Base-by-base conservation (phyloP, 1,284 basidiomycete genomes). In the Coriolopsis trogii region DNA sequence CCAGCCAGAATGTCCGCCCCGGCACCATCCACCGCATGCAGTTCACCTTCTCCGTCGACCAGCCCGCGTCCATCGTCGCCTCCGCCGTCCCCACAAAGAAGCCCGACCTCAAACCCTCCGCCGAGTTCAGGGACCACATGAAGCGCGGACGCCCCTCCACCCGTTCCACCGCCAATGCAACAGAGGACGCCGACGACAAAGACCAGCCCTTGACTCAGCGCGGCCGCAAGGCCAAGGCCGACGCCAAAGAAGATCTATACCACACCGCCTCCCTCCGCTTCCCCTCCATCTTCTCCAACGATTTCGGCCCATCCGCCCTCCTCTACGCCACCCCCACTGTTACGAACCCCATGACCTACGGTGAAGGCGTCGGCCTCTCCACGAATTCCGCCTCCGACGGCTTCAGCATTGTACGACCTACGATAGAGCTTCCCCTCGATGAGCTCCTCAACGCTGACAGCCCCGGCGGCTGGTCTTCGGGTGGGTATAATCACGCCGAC, bases 1-100 rank as follows among this genome's bases (percentile, higher is more conserved):
- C 85, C n/a, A 79, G 75, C 60, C 77, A 78, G 62, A 79, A 83
- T 57, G 76, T 79, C 28, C 72, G 74, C 54, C 82, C 83, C 8
- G 87, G 85, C 23, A 85, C 79, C 41, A 87, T 91, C 69, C 87
- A 88, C 60, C 82, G 88, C 41, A 91, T 91, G 87, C 88, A 91
- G 61, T 91, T 91, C 71, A 91, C 89, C 2, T 91, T 92, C 67
- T 84, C 84, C 61, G 77, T 91, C 60, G 89, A 91, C 69, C 82
- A 85, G 54, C 84, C 85, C 34, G 64, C 74, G n/a, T 64, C 73
- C 20, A 74, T 79, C 13, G 65, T 69, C n/a, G 67, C 73, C 36
- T 72, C 76, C 21, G 74, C 74, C 49, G 61, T 70, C 29, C 71
- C 74, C 16, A 78, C 80, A 60, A 77, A 79, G 62, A 87, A 85